Percentiles rank a stretch among this genome's conserved stretches.
Evolutionary conservation across 768 basidiomycete species (phyloP).

Genomic region (Termitomyces sp.): DNA sequence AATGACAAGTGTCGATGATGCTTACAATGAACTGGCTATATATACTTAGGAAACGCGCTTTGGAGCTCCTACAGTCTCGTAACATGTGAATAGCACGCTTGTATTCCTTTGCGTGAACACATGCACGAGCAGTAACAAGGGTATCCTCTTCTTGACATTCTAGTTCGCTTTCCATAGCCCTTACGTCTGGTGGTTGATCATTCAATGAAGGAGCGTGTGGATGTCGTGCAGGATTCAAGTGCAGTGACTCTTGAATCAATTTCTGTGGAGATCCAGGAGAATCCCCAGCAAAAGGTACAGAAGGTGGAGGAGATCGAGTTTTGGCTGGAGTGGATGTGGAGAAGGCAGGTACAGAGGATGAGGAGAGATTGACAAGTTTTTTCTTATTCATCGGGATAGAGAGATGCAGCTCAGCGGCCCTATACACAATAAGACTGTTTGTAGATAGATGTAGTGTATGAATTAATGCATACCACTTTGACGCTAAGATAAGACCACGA

Average conservation of each 20-base stretch:
- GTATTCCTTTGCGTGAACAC: slow-evolving; percentile 76
- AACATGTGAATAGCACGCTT: slow-evolving; percentile 67
- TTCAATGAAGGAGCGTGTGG: slow-evolving; percentile 33
- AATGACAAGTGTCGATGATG: slow-evolving; percentile 13
- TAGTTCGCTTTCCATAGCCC: slow-evolving; percentile 38
- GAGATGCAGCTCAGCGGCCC: slow-evolving; percentile 76
- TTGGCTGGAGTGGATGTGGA: slow-evolving; percentile 62
- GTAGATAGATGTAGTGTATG: background rate
- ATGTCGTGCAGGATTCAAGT: slow-evolving; percentile 26
- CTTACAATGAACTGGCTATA: slow-evolving; percentile 88
- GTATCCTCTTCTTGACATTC: slow-evolving; percentile 67
- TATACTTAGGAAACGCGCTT: slow-evolving; percentile 70
- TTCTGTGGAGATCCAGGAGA: slow-evolving; percentile 31
- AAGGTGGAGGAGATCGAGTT: slow-evolving; percentile 36
- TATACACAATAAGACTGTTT: slow-evolving; percentile 22
- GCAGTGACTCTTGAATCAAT: slow-evolving; percentile 23
- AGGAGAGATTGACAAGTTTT: slow-evolving; percentile 20
- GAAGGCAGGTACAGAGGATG: slow-evolving; percentile 31
- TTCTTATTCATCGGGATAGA: slow-evolving; percentile 52
- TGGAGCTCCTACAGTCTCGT: slow-evolving; percentile 60
- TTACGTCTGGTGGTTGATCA: slow-evolving; percentile 28
- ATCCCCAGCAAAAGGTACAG: slow-evolving; percentile 32
- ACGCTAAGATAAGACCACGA: slow-evolving; percentile 63
- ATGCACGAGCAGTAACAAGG: slow-evolving; percentile 68
- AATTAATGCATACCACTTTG: slow-evolving; percentile 62